Base-by-base conservation (phyloP, 495 filamentous ascomycete genomes). In the Rhypophila decipiens region DNA sequence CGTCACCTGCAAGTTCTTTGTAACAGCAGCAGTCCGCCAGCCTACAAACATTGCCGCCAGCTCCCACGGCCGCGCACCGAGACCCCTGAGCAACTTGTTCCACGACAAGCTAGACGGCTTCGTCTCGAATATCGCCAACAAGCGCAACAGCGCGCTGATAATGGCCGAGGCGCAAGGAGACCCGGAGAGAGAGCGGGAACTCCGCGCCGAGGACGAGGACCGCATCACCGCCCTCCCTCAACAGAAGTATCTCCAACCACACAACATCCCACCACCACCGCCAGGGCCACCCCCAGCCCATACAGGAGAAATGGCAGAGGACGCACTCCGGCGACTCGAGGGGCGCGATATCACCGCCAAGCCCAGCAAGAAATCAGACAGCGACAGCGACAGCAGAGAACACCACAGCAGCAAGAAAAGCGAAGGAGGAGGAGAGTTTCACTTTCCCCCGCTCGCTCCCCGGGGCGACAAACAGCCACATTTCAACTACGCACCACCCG, bases 1-100 rank as follows among this genome's bases (percentile, higher is more conserved):
- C 21, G 86, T 97, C 7, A 84, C 85, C 22, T 96, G 89, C 71
- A 88, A 95, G 64, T 96, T 96, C 72, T 97, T 86, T 68, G 85
- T 96, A 44, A 97, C 91, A 0, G 74, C 77, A 15, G 75, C 81
- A 23, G 85, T 82, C 57, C 77, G 80, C 36, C 75, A 77, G 46
- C 65, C 60, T 35, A 43, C 49, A 33, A 15, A 48, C 8, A 43
- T 39, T 56, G 20, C 24, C 55, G 37, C 63, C 43, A 33, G 52
- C 48, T 35, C 42, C 59, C 66, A 71, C 57, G 68, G 75, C 53
- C 68, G 78, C 55, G 65, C 75, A 59, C 66, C 74, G 41, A 60
- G 76, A 22, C 85, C 84, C 11, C 67, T 86, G 27, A 87, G 82
- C 58, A 76, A 79, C 49, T 63, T 79, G 31, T 80, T 91, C 52